Conservation (phyloP, 495 filamentous ascomycete species). For the Xylaria flabelliformis region DNA sequence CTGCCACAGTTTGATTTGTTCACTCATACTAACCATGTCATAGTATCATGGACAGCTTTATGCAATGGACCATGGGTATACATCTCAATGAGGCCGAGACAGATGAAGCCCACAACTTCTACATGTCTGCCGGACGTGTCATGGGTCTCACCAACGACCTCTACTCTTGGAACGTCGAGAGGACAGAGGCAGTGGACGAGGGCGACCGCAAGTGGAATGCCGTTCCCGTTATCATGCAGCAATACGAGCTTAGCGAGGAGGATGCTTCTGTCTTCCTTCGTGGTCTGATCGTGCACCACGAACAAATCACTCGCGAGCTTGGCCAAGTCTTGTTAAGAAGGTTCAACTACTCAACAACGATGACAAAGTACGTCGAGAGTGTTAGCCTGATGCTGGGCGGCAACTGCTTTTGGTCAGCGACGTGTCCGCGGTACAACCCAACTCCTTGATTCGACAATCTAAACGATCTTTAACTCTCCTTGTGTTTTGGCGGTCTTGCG, state of each 20-base stretch:
- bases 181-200: constrained; percentile 21
- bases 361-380: constrained; percentile 25
- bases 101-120: constrained; percentile 26
- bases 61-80: constrained; percentile 30
- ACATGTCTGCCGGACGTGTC: constrained; percentile 27
- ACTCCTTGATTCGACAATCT: neutral
- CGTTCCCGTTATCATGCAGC: constrained; percentile 29
- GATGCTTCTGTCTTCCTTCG: constrained; percentile 22
- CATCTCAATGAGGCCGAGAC: constrained; percentile 28
- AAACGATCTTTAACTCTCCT: neutral
- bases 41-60: constrained; percentile 30
- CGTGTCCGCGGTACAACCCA: constrained; percentile 26
- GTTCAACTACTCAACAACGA: constrained; percentile 20
- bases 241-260: constrained; percentile 24
- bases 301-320: constrained; percentile 24
- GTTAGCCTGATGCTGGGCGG: constrained; percentile 28
- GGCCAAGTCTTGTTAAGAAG: constrained; percentile 17
- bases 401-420: constrained; percentile 29
- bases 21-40: neutral
- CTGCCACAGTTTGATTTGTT: neutral
- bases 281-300: constrained; percentile 23
- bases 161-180: constrained; percentile 30
- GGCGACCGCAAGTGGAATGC: constrained; percentile 29
- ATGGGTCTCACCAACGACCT: constrained; percentile 30
- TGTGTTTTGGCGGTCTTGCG: neutral